Evolutionary conservation across 2,329 filamentous ascomycete genomes (phyloP), one percentile per base, ranked within the genome.

Genomic region (Zasmidium angulare): DNA sequence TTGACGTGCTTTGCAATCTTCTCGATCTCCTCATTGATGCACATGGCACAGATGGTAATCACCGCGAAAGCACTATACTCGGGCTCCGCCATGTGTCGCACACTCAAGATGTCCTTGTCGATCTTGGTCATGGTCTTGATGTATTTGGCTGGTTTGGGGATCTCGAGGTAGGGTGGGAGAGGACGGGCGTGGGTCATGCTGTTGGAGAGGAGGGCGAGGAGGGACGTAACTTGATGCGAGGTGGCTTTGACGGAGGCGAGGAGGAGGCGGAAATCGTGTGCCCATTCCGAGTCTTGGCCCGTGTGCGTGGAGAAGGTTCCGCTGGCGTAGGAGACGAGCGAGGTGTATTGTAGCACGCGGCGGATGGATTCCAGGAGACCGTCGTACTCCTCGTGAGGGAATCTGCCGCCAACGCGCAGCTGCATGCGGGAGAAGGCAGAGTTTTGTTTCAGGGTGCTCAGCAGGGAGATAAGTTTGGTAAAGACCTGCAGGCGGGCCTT

Each of bases 41-140:
- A 84, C 56, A 84, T 79, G 60, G 85, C 88, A 66, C 86, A 87
- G 46, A 91, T 86, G 68, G 90, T 87, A 67, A 90, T 77, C 14
- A 90, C 87, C 0, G 88, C 88, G 75, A 90, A 91, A 54, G 89
- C 87, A 10, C 86, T 84, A 73, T 90, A 91, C 0, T 88, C 88
- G 0, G 87, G 86, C 71, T 90, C 86, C 2, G 60, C 67, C 11
- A 69, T 65, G 51, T 91, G 87, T 59, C 79, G 72, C 1, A 89
- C 75, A 64, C 83, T 84, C 22, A 90, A 71, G 12, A 91, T 85
- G 53, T 84, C 82, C 1, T 76, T 75, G 63, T 87, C 84, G 0
- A 89, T 74, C 0, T 76, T 75, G 47, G 87, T 82, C 1, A 91
- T 76, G 6, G 81, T 78, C 20, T 79, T 77, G 1, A 81, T 81